phyloP scores from a whole-genome alignment of 805 yeast genomes.

The Hanseniaspora nectarophila region DNA sequence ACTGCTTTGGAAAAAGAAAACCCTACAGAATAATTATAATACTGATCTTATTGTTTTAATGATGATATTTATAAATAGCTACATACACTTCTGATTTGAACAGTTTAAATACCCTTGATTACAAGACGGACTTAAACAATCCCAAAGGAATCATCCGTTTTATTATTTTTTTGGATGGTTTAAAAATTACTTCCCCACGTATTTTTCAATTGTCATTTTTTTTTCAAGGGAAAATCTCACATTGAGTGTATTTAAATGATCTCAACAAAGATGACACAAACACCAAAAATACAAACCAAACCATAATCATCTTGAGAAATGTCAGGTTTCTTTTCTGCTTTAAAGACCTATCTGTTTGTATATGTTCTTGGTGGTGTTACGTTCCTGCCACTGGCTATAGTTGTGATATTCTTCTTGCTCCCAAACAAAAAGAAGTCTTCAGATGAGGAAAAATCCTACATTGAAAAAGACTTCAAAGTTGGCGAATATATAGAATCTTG shows the following conservation, averaged over 20 bases:
- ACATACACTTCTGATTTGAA: too few species aligned
- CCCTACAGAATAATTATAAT: too few species aligned
- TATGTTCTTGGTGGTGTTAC: constrained; percentile 76
- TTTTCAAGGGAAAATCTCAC: not conserved
- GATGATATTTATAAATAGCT: too few species aligned
- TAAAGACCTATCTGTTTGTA: constrained; percentile 25
- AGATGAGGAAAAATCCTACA: constrained; percentile 20
- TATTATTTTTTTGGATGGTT: too few species aligned
- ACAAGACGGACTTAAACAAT: too few species aligned
- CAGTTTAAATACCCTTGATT: too few species aligned
- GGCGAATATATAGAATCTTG: constrained; percentile 54
- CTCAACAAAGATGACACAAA: too few species aligned
- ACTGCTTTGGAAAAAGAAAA: too few species aligned
- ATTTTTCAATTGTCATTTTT: not conserved
- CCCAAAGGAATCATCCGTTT: not conserved
- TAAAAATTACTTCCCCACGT: not conserved
- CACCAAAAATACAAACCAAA: not conserved
- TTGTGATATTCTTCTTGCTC: constrained; percentile 28
- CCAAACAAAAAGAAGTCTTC: constrained; percentile 26
- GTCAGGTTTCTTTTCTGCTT: not conserved
- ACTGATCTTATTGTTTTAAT: too few species aligned
- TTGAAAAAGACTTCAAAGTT: constrained; percentile 38
- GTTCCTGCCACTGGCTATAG: constrained; percentile 50
- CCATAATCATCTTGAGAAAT: not conserved
- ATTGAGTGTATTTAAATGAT: too few species aligned